Conservation (phyloP, 176 grass and related monocot genomes). For the Eremochloa ophiuroides region DNA sequence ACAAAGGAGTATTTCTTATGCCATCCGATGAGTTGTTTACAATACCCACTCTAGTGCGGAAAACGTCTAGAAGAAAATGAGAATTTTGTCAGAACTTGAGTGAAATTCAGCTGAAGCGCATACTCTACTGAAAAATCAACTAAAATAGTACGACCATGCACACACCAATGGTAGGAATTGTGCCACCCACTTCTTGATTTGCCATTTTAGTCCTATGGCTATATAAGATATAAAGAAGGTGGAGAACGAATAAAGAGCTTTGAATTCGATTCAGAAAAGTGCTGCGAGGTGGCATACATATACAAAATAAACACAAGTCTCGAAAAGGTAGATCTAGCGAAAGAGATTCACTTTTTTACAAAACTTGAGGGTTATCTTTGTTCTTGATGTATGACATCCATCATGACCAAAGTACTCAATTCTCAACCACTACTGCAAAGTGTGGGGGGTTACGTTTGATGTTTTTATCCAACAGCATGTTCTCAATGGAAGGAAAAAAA, state of each 20-base stretch:
- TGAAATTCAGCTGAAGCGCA: neutral
- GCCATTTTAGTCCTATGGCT: neutral
- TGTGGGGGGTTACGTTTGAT: neutral
- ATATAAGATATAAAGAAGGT: neutral
- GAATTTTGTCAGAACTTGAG: neutral
- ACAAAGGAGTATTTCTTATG: too few relatives aligned
- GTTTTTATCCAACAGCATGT: neutral
- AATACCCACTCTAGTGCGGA: neutral
- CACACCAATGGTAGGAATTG: neutral
- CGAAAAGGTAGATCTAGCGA: conserved; percentile 1
- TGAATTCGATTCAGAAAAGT: neutral
- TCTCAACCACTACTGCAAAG: neutral
- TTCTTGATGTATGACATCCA: neutral
- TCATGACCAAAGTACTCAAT: neutral
- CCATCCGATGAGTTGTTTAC: neutral
- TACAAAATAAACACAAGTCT: neutral
- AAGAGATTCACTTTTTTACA: neutral
- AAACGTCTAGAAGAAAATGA: neutral
- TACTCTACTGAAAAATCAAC: neutral
- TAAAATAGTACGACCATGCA: neutral
- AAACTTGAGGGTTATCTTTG: neutral
- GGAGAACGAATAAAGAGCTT: conserved; percentile 12
- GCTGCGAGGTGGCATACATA: neutral
- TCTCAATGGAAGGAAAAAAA: neutral
- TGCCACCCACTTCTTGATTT: neutral